Evolutionary conservation across 2,329 filamentous ascomycete genomes (phyloP).

Genomic region (Colletotrichum incanum): DNA sequence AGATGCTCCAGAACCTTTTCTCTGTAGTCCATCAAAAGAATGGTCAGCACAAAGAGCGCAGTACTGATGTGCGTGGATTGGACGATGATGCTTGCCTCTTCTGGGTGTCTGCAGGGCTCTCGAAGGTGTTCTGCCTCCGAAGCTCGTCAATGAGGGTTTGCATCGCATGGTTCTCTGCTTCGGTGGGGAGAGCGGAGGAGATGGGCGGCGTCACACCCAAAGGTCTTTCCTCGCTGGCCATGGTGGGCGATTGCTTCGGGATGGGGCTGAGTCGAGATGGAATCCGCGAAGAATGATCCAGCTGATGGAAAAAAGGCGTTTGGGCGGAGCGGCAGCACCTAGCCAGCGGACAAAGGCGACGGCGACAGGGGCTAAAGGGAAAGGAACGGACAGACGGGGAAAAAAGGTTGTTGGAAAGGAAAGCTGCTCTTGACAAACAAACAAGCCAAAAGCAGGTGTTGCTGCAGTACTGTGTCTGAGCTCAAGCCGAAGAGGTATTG

Average conservation of each 20-base stretch:
- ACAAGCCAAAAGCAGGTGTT: neutral
- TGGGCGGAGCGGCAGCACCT: slow-evolving; percentile 12
- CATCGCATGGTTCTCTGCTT: slow-evolving; percentile 82
- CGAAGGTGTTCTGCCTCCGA: slow-evolving; percentile 92
- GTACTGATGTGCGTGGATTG: neutral
- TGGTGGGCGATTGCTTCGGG: slow-evolving; percentile 44
- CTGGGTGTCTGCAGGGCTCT: slow-evolving; percentile 84
- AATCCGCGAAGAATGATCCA: slow-evolving; percentile 12
- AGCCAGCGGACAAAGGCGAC: slow-evolving; percentile 17
- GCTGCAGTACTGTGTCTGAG: neutral
- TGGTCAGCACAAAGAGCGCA: slow-evolving; percentile 15
- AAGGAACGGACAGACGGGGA: neutral
- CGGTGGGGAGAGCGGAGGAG: slow-evolving; percentile 82
- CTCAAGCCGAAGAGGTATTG: neutral
- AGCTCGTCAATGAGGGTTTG: slow-evolving; percentile 87
- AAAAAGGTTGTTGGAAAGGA: neutral
- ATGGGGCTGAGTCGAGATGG: neutral
- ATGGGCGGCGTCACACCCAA: slow-evolving; percentile 88
- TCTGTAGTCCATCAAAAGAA: slow-evolving; percentile 58
- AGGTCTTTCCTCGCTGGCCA: slow-evolving; percentile 58
- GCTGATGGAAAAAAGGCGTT: neutral
- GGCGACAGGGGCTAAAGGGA: neutral
- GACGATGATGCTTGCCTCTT: slow-evolving; percentile 73
- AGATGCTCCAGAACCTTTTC: slow-evolving; percentile 82
- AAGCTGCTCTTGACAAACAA: slow-evolving; percentile 14